Conservation (phyloP, 106 monocot genomes). For the Alisma plantagoaquatica region DNA sequence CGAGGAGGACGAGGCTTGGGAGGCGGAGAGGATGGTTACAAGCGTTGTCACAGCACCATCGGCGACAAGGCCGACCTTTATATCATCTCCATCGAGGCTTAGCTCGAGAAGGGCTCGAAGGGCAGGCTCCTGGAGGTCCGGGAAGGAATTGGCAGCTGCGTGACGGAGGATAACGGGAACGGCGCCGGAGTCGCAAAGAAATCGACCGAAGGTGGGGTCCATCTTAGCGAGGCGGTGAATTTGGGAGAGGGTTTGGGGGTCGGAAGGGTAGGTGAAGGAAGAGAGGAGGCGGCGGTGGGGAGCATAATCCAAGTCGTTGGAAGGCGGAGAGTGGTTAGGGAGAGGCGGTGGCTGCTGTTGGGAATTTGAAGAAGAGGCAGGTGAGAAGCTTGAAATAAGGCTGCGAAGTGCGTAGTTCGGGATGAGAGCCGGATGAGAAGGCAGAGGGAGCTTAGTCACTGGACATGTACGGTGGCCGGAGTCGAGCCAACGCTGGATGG, state of each 20-base stretch:
- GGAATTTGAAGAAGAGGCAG: conserved; percentile 3
- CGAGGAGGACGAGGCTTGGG: conserved; percentile 4
- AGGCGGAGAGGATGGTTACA: conserved; percentile 10
- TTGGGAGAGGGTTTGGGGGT: conserved; percentile 11
- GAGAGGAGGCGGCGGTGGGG: conserved; percentile 4
- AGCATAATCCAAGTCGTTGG: too few species aligned
- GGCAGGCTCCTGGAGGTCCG: conserved; percentile 28
- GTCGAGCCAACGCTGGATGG: conserved; percentile 62
- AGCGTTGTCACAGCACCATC: conserved; percentile 48
- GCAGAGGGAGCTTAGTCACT: conserved; percentile 46
- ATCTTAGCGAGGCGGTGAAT: conserved; percentile 20
- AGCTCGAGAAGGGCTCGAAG: conserved; percentile 34
- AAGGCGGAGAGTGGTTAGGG: too few species aligned
- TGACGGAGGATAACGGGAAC: conserved; percentile 32
- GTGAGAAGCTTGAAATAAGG: conserved; percentile 32
- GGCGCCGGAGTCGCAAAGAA: conserved; percentile 27
- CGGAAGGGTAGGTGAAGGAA: conserved; percentile 22
- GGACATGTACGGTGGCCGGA: conserved; percentile 62
- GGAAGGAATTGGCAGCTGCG: conserved; percentile 7
- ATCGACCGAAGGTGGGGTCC: conserved; percentile 19
- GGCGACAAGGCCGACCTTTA: conserved; percentile 55
- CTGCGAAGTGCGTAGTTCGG: conserved; percentile 63
- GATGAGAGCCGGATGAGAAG: conserved; percentile 38
- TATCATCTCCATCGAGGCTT: conserved; percentile 55
- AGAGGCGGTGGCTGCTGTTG: conserved; percentile 1